A percentile compares a stretch with the other conserved stretches of the same genome.
Conservation (phyloP, 1,139 yeast genomes). For the Dujonia santamariae region DNA sequence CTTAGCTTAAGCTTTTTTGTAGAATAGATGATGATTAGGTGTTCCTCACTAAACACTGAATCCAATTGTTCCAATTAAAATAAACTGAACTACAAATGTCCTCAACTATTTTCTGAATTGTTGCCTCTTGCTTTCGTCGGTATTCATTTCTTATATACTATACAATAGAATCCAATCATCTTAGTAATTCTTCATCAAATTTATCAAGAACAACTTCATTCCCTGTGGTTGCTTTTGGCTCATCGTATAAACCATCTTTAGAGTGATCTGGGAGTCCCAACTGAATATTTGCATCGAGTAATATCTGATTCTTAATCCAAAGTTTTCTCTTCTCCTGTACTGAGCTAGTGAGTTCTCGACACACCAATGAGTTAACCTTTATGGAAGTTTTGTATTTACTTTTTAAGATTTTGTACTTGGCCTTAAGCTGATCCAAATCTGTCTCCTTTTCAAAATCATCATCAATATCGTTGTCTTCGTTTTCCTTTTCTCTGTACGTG, state of each 20-base stretch:
- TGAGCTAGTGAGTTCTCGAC: constrained; percentile 34
- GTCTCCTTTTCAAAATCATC: constrained; percentile 7
- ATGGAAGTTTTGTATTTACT: constrained; percentile 35
- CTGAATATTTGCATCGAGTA: constrained; percentile 49
- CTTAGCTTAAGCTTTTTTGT: no score
- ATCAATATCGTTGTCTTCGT: background rate
- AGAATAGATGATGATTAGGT: no score
- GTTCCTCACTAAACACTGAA: no score
- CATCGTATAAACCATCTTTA: constrained; percentile 12
- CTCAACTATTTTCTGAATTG: no score
- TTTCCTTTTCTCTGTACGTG: background rate
- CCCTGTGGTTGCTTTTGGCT: constrained; percentile 3
- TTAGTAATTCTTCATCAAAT: constrained; percentile 27
- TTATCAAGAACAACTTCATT: constrained; percentile 26
- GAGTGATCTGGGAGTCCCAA: constrained; percentile 33
- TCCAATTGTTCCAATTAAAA: no score
- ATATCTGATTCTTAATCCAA: constrained; percentile 57
- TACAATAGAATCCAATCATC: no score
- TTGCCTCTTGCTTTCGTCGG: no score
- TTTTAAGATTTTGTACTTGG: constrained; percentile 6
- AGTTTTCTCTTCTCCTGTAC: constrained; percentile 38
- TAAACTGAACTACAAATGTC: no score
- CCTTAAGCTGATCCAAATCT: constrained; percentile 8
- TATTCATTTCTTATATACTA: no score
- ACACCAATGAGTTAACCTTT: constrained; percentile 47